Evolutionary conservation across 106 monocot species (phyloP).

Genomic region (Phalaenopsis aphrodite): DNA sequence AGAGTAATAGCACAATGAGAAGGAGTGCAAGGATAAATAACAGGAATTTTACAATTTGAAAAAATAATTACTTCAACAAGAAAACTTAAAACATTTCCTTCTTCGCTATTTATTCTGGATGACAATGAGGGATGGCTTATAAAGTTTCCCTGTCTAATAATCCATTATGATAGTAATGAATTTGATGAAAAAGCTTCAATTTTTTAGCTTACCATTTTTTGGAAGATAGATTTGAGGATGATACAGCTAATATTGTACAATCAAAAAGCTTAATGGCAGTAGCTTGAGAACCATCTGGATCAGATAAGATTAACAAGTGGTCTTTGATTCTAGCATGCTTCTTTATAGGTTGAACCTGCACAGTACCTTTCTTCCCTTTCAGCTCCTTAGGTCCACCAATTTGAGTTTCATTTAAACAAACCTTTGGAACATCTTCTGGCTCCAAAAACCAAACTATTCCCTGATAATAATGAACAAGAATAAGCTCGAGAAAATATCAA

Average conservation of each 20-base stretch:
- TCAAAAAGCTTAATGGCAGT: slow-evolving; percentile 41
- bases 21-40: background rate
- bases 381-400: slow-evolving; percentile 40
- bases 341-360: slow-evolving; percentile 79
- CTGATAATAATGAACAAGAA: slow-evolving; percentile 25
- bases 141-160: background rate
- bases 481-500: background rate
- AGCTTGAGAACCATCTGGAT: slow-evolving; percentile 41
- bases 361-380: slow-evolving; percentile 43
- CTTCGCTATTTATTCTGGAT: background rate
- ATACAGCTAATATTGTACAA: slow-evolving; percentile 63
- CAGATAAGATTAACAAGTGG: slow-evolving; percentile 43
- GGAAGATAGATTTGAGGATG: slow-evolving; percentile 54
- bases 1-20: background rate
- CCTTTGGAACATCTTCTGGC: slow-evolving; percentile 48
- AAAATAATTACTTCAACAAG: background rate
- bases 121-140: background rate
- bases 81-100: background rate
- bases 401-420: slow-evolving; percentile 29
- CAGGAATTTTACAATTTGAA: background rate
- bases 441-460: slow-evolving; percentile 85
- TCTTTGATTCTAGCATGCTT: slow-evolving; percentile 74
- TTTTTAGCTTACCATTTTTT: slow-evolving; percentile 68
- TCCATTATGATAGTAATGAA: background rate
- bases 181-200: background rate